Percentiles rank a stretch among this genome's conserved stretches.
These are phyloP conservation scores for Cyberlindnera japonica DNA, from an alignment of 805 yeast species.

Conservation along the genomic window DNA sequence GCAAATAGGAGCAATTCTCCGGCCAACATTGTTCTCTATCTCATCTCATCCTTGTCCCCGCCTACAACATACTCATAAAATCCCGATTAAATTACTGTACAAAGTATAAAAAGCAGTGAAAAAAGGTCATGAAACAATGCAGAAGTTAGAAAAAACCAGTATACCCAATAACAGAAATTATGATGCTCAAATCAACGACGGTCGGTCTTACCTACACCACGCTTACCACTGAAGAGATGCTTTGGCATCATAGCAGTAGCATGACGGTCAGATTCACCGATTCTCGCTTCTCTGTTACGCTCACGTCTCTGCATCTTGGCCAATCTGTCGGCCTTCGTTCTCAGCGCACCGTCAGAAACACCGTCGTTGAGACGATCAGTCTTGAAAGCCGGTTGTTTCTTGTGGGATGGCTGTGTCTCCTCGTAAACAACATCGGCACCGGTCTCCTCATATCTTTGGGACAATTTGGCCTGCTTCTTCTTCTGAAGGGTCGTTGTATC, in stretches of 20 bases:
- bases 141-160: background rate
- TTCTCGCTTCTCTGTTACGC: slow-evolving; percentile 86
- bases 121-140: background rate
- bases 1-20: no score
- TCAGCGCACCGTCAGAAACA: slow-evolving; percentile 72
- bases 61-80: no score
- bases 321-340: slow-evolving; percentile 83
- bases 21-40: no score
- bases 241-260: slow-evolving; percentile 81
- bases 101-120: background rate
- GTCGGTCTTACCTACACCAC: slow-evolving; percentile 92
- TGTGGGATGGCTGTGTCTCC: slow-evolving; percentile 24
- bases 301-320: slow-evolving; percentile 89
- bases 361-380: slow-evolving; percentile 84
- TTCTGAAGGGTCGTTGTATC: slow-evolving; percentile 67
- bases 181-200: slow-evolving; percentile 52
- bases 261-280: slow-evolving; percentile 96
- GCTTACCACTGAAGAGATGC: slow-evolving; percentile 93
- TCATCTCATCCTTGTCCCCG: no score
- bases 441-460: slow-evolving; percentile 40
- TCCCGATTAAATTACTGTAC: no score
- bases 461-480: slow-evolving; percentile 39
- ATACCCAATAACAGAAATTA: no score
- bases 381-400: slow-evolving; percentile 44
- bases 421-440: slow-evolving; percentile 64